Percentiles rank a stretch among this genome's conserved stretches.
phyloP scores from a whole-genome alignment of 2,329 filamentous ascomycete genomes.

The Cladosporium cucumerinum region DNA sequence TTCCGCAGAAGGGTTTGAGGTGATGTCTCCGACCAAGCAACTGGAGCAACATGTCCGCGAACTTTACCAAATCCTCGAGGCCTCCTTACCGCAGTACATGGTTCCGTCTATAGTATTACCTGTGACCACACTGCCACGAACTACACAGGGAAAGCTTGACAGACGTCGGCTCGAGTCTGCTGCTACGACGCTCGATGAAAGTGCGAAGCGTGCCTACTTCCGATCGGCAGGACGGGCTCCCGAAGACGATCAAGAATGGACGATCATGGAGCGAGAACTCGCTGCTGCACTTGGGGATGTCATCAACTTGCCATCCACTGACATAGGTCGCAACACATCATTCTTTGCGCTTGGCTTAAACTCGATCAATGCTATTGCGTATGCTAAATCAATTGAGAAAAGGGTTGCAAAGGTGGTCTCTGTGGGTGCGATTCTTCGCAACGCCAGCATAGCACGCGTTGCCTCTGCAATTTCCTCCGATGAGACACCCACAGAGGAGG shows the following conservation, averaged over 20 bases:
- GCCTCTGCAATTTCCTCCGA: slow-evolving; percentile 28
- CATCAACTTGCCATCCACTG: slow-evolving; percentile 37
- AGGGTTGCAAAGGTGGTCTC: slow-evolving; percentile 50
- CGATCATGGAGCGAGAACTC: slow-evolving; percentile 56
- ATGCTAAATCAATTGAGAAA: slow-evolving; percentile 59
- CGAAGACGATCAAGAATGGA: slow-evolving; percentile 46
- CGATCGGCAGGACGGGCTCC: slow-evolving; percentile 33
- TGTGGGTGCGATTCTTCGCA: slow-evolving; percentile 67
- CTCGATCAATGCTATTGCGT: slow-evolving; percentile 73
- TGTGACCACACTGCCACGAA: slow-evolving; percentile 66
- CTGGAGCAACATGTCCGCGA: slow-evolving; percentile 33
- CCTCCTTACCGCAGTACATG: slow-evolving; percentile 70
- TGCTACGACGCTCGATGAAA: slow-evolving; percentile 47
- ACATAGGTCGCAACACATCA: slow-evolving; percentile 63
- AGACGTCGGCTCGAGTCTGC: slow-evolving; percentile 49
- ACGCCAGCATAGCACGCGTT: slow-evolving; percentile 64
- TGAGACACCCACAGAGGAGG: neutral
- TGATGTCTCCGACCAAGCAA: neutral
- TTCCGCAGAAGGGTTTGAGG: neutral
- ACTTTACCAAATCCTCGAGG: slow-evolving; percentile 55
- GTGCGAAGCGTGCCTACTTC: slow-evolving; percentile 44
- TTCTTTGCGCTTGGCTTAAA: slow-evolving; percentile 78
- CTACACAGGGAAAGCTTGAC: slow-evolving; percentile 72
- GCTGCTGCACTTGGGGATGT: slow-evolving; percentile 43
- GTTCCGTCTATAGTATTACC: slow-evolving; percentile 71